Evolutionary conservation across 1,284 basidiomycete species (phyloP).

Genomic region (Earliella scabrosa): DNA sequence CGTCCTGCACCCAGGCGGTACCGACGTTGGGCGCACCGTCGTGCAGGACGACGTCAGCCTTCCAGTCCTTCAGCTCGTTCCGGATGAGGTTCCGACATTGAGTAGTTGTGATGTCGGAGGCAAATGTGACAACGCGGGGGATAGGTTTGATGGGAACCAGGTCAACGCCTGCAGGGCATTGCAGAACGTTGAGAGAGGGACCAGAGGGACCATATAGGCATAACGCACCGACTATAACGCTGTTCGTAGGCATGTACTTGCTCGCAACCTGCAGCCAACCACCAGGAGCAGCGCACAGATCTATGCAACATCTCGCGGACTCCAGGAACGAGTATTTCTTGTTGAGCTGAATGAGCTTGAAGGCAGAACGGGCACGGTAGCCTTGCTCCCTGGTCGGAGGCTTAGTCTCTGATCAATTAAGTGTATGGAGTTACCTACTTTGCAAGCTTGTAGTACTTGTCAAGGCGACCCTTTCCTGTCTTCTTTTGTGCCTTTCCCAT

Average conservation of each 20-base stretch:
- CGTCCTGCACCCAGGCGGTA: conserved; percentile 99
- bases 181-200: background rate
- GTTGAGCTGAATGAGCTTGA: conserved; percentile 99
- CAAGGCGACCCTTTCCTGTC: conserved; percentile 93
- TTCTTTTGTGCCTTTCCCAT: conserved; percentile 88
- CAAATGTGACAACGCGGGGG: conserved; percentile 91
- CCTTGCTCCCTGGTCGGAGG: conserved; percentile 84
- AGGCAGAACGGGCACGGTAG: conserved; percentile 98
- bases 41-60: conserved; percentile 99
- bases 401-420: background rate
- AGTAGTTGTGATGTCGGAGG: conserved; percentile 94
- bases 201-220: conserved; percentile 8
- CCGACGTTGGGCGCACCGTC: conserved; percentile 99
- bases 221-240: conserved; percentile 89
- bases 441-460: conserved; percentile 95
- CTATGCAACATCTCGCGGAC: conserved; percentile 92
- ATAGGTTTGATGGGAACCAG: conserved; percentile 97
- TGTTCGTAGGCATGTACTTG: conserved; percentile 97
- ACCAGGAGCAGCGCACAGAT: conserved; percentile 98
- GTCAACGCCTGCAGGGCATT: conserved; percentile 74
- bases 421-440: conserved; percentile 57
- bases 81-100: conserved; percentile 90
- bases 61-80: conserved; percentile 96
- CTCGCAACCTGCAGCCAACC: conserved; percentile 99
- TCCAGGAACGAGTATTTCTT: conserved; percentile 97